Conservation (phyloP, 225 moss, liverwort and hornwort species). For the Pleurozium schreberi region DNA sequence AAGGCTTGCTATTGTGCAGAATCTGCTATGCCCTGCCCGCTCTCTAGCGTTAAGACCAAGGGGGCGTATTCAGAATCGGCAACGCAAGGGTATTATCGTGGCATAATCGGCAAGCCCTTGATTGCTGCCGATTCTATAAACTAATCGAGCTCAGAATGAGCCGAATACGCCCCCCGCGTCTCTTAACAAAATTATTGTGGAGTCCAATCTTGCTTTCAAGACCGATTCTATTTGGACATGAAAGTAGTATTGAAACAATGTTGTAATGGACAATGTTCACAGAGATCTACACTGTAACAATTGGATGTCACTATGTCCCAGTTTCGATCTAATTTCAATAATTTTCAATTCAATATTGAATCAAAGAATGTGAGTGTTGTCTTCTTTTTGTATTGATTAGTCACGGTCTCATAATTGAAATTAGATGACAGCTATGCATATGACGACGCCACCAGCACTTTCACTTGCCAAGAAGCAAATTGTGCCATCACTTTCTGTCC, state of each 20-base stretch:
- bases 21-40: too few relatives aligned
- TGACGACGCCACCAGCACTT: conserved; percentile 69
- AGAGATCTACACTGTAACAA: not conserved
- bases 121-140: too few relatives aligned
- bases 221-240: not conserved
- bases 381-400: not conserved
- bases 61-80: too few relatives aligned
- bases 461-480: conserved; percentile 51
- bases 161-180: too few relatives aligned
- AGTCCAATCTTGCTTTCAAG: not conserved
- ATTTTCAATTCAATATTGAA: not conserved
- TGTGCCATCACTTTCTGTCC: conserved; percentile 78
- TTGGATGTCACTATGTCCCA: not conserved
- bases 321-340: not conserved
- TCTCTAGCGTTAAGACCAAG: too few relatives aligned
- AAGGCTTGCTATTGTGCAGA: too few relatives aligned
- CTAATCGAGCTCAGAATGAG: too few relatives aligned
- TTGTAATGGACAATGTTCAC: not conserved
- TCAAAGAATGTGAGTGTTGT: not conserved
- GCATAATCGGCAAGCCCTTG: too few relatives aligned
- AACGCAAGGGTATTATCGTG: too few relatives aligned
- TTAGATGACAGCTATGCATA: conserved; percentile 62
- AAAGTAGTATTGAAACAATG: not conserved
- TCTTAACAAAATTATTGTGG: not conserved
- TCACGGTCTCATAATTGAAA: not conserved